Conservation (phyloP, 495 filamentous ascomycete species). For the Clavariopsis aquatica region DNA sequence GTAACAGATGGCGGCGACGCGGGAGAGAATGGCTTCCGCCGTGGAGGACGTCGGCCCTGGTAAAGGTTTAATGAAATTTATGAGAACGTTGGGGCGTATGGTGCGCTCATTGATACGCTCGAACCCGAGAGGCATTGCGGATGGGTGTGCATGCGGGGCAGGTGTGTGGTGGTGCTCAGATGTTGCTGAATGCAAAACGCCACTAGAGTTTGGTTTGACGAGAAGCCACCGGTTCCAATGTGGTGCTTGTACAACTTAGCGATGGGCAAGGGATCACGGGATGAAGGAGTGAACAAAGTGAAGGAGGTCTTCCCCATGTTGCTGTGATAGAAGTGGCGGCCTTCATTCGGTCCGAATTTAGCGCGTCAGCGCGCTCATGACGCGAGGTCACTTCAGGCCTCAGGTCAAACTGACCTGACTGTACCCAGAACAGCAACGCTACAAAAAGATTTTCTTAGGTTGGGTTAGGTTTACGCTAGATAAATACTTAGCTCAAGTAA, state of each 20-base stretch:
- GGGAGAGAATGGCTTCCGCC: conserved; percentile 70
- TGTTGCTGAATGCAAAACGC: no score
- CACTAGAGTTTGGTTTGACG: no score
- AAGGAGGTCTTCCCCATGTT: not conserved
- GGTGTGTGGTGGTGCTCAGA: not conserved
- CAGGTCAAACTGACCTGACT: no score
- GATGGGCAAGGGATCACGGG: no score
- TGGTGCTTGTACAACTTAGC: no score
- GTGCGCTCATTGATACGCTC: conserved; percentile 67
- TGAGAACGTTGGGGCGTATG: conserved; percentile 65
- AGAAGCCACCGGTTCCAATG: no score
- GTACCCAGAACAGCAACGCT: no score
- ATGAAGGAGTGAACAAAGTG: no score
- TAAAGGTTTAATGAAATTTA: conserved; percentile 76
- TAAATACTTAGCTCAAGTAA: no score
- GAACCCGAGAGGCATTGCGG: conserved; percentile 66
- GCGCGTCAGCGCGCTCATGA: conserved; percentile 15
- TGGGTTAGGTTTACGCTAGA: no score
- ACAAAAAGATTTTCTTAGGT: no score
- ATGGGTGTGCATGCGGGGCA: conserved; percentile 2
- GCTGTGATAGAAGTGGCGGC: not conserved
- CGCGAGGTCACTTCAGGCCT: conserved; percentile 24
- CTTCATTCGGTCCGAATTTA: conserved; percentile 7
- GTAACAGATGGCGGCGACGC: conserved; percentile 74
- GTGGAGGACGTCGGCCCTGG: conserved; percentile 57